Conservation (phyloP, 306 rosid species). For the Quercus berberidifolia region DNA sequence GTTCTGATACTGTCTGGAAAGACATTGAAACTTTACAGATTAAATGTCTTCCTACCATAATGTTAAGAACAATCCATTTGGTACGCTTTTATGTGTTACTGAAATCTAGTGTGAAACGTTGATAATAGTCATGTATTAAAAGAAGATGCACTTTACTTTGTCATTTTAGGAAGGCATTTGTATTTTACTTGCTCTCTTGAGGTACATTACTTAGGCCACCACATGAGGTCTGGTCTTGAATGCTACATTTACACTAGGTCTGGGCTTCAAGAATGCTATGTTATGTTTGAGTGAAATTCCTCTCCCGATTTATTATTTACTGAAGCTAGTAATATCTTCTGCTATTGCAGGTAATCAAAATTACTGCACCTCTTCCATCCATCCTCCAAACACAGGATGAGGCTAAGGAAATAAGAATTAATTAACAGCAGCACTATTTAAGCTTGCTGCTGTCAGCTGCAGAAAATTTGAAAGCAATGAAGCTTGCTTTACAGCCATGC, state of each 20-base stretch:
- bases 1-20: no score
- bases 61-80: no score
- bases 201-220: neutral
- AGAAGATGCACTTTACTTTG: neutral
- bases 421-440: neutral
- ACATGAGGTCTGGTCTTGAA: no score
- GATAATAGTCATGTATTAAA: no score
- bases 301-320: no score
- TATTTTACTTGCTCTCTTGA: neutral
- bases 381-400: constrained; percentile 40
- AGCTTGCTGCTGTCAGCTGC: neutral
- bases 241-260: no score
- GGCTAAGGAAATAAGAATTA: neutral
- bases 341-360: constrained; percentile 47
- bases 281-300: neutral
- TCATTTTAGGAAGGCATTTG: neutral
- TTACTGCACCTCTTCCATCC: constrained; percentile 60
- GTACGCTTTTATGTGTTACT: neutral
- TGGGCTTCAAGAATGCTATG: no score
- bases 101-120: neutral
- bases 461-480: neutral
- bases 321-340: neutral
- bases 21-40: no score
- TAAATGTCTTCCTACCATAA: no score
- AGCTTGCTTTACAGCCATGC: neutral